Conservation (phyloP, 805 yeast species). For the Lipomyces starkeyi region DNA sequence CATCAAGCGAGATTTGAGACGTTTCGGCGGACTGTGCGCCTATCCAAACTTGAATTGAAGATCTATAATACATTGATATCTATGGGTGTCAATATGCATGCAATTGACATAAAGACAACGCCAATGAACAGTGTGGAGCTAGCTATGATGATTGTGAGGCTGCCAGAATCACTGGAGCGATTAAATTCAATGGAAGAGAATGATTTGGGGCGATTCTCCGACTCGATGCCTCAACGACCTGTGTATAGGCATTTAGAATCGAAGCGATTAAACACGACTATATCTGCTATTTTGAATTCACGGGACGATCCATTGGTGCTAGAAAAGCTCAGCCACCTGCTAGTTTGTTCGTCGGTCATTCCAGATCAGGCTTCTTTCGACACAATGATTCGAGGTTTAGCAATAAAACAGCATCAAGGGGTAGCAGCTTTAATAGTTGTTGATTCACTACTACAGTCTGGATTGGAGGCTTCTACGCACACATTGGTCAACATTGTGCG, state of each 20-base stretch:
- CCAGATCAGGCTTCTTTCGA: constrained; percentile 41
- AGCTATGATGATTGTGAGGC: constrained; percentile 1
- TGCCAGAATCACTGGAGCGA: background rate
- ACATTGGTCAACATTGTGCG: constrained; percentile 15
- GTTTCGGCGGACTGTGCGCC: background rate
- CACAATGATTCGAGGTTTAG: constrained; percentile 39
- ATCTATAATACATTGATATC: background rate
- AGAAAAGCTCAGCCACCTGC: constrained; percentile 32
- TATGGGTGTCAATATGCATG: background rate
- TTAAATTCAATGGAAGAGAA: background rate
- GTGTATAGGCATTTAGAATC: background rate
- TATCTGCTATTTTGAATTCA: background rate
- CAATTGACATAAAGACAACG: background rate
- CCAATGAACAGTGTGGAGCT: background rate
- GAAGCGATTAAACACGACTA: background rate
- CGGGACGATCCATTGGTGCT: constrained; percentile 4
- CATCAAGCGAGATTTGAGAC: background rate
- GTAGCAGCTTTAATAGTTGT: constrained; percentile 27
- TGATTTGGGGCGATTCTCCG: background rate
- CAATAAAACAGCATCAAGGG: constrained; percentile 20
- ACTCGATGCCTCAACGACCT: constrained; percentile 3
- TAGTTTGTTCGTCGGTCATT: constrained; percentile 38
- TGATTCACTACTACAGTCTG: constrained; percentile 26
- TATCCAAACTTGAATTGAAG: constrained; percentile 1
- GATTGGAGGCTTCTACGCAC: constrained; percentile 23